Conservation (phyloP, 2,329 filamentous ascomycete genomes). For the Penicillium olsonii region DNA sequence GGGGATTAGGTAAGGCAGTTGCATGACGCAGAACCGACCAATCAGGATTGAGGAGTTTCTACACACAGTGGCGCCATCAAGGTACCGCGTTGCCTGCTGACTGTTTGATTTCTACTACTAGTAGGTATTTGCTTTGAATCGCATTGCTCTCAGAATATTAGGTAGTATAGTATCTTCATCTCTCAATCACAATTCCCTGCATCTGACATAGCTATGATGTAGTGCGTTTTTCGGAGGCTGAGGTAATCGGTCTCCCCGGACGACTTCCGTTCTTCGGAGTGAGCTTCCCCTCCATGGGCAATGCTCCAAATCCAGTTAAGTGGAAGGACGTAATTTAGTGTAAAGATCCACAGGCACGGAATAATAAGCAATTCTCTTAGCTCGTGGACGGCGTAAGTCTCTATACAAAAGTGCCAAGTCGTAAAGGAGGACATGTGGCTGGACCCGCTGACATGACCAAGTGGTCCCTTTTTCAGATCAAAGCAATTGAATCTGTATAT, state of each 20-base stretch:
- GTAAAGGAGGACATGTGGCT: constrained; percentile 30
- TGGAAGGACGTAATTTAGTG: neutral
- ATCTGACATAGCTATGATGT: neutral
- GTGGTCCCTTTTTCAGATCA: constrained; percentile 19
- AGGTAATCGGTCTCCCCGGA: constrained; percentile 10
- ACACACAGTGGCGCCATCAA: constrained; percentile 37
- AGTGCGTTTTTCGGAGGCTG: constrained; percentile 21
- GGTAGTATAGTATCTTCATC: no score
- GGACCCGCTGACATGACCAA: constrained; percentile 28
- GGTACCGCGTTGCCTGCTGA: neutral
- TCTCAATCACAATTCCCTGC: no score
- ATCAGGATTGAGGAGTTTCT: constrained; percentile 43
- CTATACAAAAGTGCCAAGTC: constrained; percentile 1
- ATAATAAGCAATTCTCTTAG: no score
- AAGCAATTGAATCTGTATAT: constrained; percentile 8
- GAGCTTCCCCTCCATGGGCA: neutral
- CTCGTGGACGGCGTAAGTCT: no score
- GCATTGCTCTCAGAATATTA: no score
- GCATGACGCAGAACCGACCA: constrained; percentile 29
- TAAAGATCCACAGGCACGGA: no score
- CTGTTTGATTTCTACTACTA: no score
- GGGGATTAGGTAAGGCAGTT: constrained; percentile 30
- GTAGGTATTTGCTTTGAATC: no score
- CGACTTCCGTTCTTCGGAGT: constrained; percentile 10
- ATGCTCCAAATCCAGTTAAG: constrained; percentile 4